Evolutionary conservation across 306 rosid genomes (phyloP).

Genomic region (Corylus avellana): DNA sequence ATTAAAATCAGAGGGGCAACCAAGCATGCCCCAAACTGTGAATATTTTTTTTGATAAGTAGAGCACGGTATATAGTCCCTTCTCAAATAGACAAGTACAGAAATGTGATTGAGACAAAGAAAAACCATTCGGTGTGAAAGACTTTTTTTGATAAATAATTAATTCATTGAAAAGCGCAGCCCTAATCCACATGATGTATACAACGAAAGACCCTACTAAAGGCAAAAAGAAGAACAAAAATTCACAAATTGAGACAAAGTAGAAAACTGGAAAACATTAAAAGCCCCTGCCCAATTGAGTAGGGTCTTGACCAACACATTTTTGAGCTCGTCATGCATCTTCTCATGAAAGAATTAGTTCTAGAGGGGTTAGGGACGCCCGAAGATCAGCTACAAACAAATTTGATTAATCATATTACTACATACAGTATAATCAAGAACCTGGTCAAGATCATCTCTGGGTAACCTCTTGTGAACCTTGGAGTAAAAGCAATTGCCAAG

Average conservation of each 20-base stretch:
- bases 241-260: too few relatives aligned
- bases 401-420: neutral
- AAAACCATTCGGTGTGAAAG: neutral
- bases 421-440: constrained; percentile 3
- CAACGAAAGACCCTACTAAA: too few relatives aligned
- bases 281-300: too few relatives aligned
- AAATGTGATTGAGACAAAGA: neutral
- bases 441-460: neutral
- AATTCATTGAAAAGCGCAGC: too few relatives aligned
- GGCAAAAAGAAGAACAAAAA: too few relatives aligned
- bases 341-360: neutral
- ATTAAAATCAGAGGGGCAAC: neutral
- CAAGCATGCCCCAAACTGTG: constrained; percentile 1
- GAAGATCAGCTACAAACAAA: neutral
- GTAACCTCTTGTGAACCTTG: neutral
- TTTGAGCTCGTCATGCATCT: too few relatives aligned
- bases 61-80: neutral
- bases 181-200: too few relatives aligned
- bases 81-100: neutral
- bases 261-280: too few relatives aligned
- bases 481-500: constrained; percentile 2
- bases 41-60: neutral
- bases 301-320: too few relatives aligned
- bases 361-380: neutral
- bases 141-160: neutral